phyloP scores from a whole-genome alignment of 2,329 filamentous ascomycete genomes.

The Sphaerostilbella broomeana region DNA sequence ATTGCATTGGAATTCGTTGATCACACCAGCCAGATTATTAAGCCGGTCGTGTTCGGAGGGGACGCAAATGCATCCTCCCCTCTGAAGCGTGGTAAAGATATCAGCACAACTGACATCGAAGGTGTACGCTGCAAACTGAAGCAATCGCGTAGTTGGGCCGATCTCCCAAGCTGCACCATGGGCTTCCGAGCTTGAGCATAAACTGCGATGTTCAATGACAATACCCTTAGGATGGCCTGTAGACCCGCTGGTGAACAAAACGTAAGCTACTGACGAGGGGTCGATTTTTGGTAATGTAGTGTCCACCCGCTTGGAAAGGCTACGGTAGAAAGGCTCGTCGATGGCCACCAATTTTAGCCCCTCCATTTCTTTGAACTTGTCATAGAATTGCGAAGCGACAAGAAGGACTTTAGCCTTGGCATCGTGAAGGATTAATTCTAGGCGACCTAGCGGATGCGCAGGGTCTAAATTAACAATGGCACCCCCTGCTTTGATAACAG shows the following conservation, averaged over 20 bases:
- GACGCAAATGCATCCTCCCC: slow-evolving; percentile 12
- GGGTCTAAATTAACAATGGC: background rate
- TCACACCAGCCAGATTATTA: too few species aligned
- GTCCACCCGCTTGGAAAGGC: background rate
- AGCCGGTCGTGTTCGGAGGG: slow-evolving; percentile 8
- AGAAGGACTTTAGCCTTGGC: too few species aligned
- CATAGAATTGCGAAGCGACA: too few species aligned
- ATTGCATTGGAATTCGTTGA: too few species aligned
- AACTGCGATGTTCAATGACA: background rate
- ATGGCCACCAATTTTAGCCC: too few species aligned
- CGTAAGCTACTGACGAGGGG: background rate
- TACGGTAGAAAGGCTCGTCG: too few species aligned
- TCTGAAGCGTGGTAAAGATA: slow-evolving; percentile 4
- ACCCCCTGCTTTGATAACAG: slow-evolving; percentile 3
- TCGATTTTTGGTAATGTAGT: background rate
- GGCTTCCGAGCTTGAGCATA: too few species aligned
- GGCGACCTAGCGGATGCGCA: background rate
- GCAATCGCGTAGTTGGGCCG: too few species aligned
- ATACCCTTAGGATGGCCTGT: slow-evolving; percentile 4
- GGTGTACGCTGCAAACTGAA: slow-evolving; percentile 12
- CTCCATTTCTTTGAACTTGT: too few species aligned
- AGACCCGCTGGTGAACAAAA: slow-evolving; percentile 1
- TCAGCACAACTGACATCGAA: slow-evolving; percentile 11
- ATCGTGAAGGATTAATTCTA: too few species aligned
- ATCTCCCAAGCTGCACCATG: too few species aligned